Percentiles rank a stretch among this genome's conserved stretches.
phyloP scores from a whole-genome alignment of 148 eudicot genomes.

The Vaccinium corymbosum region DNA sequence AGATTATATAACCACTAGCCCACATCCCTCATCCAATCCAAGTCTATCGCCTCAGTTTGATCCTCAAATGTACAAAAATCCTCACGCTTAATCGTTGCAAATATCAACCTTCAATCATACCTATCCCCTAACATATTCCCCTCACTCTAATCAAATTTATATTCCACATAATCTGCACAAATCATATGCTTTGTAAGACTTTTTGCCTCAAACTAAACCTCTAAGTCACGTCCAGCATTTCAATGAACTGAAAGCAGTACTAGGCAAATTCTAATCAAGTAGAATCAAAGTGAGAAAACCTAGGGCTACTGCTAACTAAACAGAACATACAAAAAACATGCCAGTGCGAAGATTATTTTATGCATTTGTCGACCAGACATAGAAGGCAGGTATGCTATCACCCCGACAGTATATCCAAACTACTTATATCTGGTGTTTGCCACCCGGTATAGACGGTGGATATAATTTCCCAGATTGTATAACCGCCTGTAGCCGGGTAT shows the following conservation, averaged over 20 bases:
- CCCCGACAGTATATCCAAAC: too few species aligned
- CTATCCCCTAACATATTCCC: background rate
- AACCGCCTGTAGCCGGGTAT: too few species aligned
- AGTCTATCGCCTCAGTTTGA: background rate
- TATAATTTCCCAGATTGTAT: too few species aligned
- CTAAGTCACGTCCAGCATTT: background rate
- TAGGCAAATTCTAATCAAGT: too few species aligned
- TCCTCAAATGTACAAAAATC: background rate
- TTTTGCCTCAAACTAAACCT: background rate
- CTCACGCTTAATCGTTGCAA: background rate
- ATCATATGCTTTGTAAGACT: background rate
- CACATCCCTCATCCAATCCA: background rate
- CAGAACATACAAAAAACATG: background rate
- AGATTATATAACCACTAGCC: background rate
- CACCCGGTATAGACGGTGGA: too few species aligned
- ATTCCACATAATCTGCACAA: background rate
- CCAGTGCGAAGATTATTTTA: too few species aligned
- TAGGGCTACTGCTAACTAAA: background rate
- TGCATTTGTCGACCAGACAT: too few species aligned
- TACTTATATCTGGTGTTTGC: too few species aligned
- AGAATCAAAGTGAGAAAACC: constrained; percentile 6
- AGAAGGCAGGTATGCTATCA: too few species aligned
- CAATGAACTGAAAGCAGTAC: background rate
- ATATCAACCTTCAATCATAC: background rate
- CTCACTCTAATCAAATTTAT: background rate